Evolutionary conservation across 768 basidiomycete genomes (phyloP).

Genomic region (Erythrobasidium yunnanense): DNA sequence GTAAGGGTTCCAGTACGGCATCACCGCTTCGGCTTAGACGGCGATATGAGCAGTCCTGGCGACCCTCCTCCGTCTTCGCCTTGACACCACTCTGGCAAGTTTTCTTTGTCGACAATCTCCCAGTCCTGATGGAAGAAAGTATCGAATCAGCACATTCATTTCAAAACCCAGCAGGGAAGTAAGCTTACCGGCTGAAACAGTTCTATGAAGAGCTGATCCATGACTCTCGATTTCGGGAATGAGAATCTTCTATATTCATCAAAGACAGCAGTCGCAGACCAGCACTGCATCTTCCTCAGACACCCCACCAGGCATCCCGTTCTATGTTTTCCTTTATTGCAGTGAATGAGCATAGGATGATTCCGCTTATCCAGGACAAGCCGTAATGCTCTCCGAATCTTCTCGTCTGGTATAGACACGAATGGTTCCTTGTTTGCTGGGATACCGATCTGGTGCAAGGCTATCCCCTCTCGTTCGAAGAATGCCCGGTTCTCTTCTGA

Average conservation of each 20-base stretch:
- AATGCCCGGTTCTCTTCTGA: constrained; percentile 43
- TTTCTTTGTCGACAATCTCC: background rate
- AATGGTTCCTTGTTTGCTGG: constrained; percentile 43
- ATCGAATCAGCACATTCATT: background rate
- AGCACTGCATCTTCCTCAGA: constrained; percentile 42
- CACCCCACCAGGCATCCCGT: constrained; percentile 45
- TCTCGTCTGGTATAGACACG: constrained; percentile 41
- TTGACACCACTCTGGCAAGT: constrained; percentile 12
- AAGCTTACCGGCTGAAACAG: constrained; percentile 39
- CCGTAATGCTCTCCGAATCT: constrained; percentile 42
- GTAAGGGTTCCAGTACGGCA: too few relatives aligned
- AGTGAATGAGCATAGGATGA: constrained; percentile 44
- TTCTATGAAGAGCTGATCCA: constrained; percentile 45
- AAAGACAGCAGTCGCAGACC: constrained; percentile 38
- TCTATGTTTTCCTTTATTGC: constrained; percentile 47
- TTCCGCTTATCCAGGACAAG: constrained; percentile 43
- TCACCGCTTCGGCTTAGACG: background rate
- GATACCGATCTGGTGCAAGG: constrained; percentile 43
- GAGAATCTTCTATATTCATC: constrained; percentile 42
- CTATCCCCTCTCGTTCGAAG: constrained; percentile 41
- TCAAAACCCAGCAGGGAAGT: background rate
- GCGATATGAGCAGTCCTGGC: background rate
- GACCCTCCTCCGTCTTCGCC: constrained; percentile 17
- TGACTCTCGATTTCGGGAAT: constrained; percentile 42
- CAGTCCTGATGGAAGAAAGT: constrained; percentile 5